Evolutionary conservation across 2,329 filamentous ascomycete species (phyloP), one percentile per base, ranked within the genome.

Genomic region (Calonectria pteridis): DNA sequence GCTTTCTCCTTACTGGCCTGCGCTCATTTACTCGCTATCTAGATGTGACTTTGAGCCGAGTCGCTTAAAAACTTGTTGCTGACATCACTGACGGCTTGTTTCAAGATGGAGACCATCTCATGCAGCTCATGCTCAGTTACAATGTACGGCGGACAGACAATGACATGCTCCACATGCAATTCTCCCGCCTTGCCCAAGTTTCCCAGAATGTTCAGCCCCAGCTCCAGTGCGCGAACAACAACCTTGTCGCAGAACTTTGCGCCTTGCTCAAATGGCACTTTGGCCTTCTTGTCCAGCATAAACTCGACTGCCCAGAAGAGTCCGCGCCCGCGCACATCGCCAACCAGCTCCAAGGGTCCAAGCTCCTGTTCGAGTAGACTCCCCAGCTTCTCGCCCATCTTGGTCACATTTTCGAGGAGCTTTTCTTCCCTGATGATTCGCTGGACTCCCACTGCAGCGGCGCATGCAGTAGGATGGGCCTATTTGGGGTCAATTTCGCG

Each of bases 301-400:
- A 73, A 73, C 67, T 73, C 71, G n/a, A 73, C 67, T 3, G 71
- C 62, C 71, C 71, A 73, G 28, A 73, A 73, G 18, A 73, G 71
- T 11, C 71, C 67, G 9, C 71, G 67, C n/a, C 71, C 71, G 6
- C 71, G 71, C 26, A 73, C 55, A 29, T 73, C 33, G 2, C 71
- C 67, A 29, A 73, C 67, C 9, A 73, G n/a, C 4, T 51, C 37
- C n/a, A 67, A 26, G 6, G 50, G 43, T 1, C 62, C 71, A 14
- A 73, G 29, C 40, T 67, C 59, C 9, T 67, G 20, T n/a, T 67
- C 31, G 0, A 70, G 71, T 4, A 69, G 40, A 49, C 11, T 55
- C 16, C 53, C 71, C 16, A 73, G 67, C 33, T 40, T 53, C 13
- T 53, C 10, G 11, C 71, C 71, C 71, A 73, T 73, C 3, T 14